phyloP scores from a whole-genome alignment of 768 basidiomycete species.

The Ramaria rubella region DNA sequence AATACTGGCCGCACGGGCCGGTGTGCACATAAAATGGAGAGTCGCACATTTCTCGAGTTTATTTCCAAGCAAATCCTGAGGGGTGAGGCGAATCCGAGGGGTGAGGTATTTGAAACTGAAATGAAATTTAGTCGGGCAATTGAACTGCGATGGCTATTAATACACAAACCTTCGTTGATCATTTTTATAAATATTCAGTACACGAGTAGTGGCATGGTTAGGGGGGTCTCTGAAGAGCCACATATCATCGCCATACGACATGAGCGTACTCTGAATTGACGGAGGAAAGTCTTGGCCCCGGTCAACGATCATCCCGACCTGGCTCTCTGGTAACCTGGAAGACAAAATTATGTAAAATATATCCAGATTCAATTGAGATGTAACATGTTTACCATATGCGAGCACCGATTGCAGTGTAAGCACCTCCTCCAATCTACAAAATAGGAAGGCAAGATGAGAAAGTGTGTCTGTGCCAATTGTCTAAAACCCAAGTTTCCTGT shows the following conservation, averaged over 20 bases:
- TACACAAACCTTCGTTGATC: slow-evolving; percentile 71
- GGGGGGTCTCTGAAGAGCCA: slow-evolving; percentile 68
- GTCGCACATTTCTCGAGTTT: slow-evolving; percentile 42
- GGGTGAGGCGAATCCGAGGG: slow-evolving; percentile 61
- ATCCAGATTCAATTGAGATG: background rate
- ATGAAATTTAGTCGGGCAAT: no score
- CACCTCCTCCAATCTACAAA: slow-evolving; percentile 90
- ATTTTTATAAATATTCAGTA: slow-evolving; percentile 67
- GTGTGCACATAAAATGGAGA: slow-evolving; percentile 84
- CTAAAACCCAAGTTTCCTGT: no score
- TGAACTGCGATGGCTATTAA: no score
- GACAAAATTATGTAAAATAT: slow-evolving; percentile 1
- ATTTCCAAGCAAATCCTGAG: slow-evolving; percentile 53
- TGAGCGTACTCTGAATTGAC: slow-evolving; percentile 47
- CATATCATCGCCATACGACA: slow-evolving; percentile 63
- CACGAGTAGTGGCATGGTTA: slow-evolving; percentile 59
- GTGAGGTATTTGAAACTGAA: slow-evolving; percentile 74
- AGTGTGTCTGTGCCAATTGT: no score
- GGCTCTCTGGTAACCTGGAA: slow-evolving; percentile 47
- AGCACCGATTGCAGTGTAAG: no score
- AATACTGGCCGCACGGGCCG: slow-evolving; percentile 58
- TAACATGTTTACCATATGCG: no score
- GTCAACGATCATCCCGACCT: slow-evolving; percentile 81
- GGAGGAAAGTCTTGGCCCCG: slow-evolving; percentile 69
- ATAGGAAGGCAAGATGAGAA: no score